phyloP scores from a whole-genome alignment of 805 yeast genomes.

The Saccharomycopsis malanga region DNA sequence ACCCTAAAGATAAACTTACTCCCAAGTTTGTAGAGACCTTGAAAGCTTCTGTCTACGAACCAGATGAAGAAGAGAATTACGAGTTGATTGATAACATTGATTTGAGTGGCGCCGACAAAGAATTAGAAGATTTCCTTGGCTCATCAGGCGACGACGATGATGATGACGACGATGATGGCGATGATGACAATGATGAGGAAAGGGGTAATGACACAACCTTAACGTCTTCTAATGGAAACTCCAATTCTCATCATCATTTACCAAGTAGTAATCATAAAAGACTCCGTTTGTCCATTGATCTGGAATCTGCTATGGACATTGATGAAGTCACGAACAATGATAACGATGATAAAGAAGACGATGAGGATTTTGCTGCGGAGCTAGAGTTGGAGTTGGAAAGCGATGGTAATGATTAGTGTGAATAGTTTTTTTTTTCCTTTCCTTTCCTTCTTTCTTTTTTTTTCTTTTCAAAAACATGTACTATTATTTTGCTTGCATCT shows the following conservation, averaged over 20 bases:
- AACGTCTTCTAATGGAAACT: background rate
- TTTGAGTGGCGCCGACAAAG: conserved; percentile 18
- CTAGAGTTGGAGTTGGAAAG: conserved; percentile 27
- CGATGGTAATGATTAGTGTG: conserved; percentile 8
- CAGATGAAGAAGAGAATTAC: conserved; percentile 12
- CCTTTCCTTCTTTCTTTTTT: background rate
- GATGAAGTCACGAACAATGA: conserved; percentile 18
- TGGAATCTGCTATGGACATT: too few relatives aligned
- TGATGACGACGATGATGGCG: conserved; percentile 18
- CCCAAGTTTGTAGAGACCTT: conserved; percentile 12
- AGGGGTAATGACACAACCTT: background rate
- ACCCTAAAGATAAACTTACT: conserved; percentile 37
- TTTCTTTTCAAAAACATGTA: too few relatives aligned
- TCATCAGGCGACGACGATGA: conserved; percentile 5
- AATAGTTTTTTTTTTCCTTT: background rate
- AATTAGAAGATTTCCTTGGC: conserved; percentile 15
- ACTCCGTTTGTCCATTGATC: too few relatives aligned
- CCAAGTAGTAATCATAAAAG: conserved; percentile 3
- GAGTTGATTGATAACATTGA: conserved; percentile 17
- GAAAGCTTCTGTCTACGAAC: conserved; percentile 11
- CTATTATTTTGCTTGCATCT: too few relatives aligned
- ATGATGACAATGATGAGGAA: conserved; percentile 12
- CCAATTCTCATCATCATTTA: background rate
- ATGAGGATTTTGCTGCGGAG: conserved; percentile 30
- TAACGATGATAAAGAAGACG: conserved; percentile 25